phyloP scores from a whole-genome alignment of 305 asterid species.

The Andrographis paniculata region DNA sequence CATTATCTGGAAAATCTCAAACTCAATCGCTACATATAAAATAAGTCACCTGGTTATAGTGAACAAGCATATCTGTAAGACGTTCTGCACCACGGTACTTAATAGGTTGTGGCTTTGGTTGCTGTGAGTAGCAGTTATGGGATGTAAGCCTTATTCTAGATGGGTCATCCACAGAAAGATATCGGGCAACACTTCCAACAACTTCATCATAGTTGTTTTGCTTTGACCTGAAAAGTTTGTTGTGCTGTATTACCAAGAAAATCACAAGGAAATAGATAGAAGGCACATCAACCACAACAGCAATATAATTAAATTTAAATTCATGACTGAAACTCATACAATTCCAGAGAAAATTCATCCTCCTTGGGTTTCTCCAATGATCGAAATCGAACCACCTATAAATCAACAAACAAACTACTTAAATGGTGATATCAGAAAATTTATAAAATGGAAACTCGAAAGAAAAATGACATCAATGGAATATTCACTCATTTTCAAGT shows the following conservation, averaged over 20 bases:
- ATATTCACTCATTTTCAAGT: not conserved
- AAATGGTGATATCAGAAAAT: slow-evolving; percentile 1
- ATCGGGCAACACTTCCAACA: slow-evolving; percentile 58
- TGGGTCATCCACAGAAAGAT: slow-evolving; percentile 60
- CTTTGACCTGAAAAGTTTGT: slow-evolving; percentile 50
- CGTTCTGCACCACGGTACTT: slow-evolving; percentile 60
- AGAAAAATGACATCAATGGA: not conserved
- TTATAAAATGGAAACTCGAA: not conserved
- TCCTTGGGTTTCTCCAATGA: slow-evolving; percentile 74
- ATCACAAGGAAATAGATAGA: slow-evolving; percentile 11
- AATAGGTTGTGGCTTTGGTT: slow-evolving; percentile 76
- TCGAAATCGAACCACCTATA: slow-evolving; percentile 68
- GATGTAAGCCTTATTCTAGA: slow-evolving; percentile 73
- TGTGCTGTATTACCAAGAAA: slow-evolving; percentile 8
- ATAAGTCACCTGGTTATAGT: slow-evolving; percentile 60
- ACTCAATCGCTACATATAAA: slow-evolving; percentile 6
- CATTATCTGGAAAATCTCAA: slow-evolving; percentile 11
- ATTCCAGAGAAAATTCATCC: slow-evolving; percentile 68
- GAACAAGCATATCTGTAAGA: slow-evolving; percentile 72
- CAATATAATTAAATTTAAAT: slow-evolving; percentile 4
- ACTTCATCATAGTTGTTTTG: slow-evolving; percentile 68
- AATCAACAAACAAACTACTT: slow-evolving; percentile 20
- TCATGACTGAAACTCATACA: slow-evolving; percentile 35
- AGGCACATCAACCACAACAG: slow-evolving; percentile 11
- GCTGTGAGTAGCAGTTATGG: slow-evolving; percentile 77